These are phyloP conservation scores for Pleurotus cornucopiae DNA, from an alignment of 768 basidiomycete genomes.

Conservation along the genomic window DNA sequence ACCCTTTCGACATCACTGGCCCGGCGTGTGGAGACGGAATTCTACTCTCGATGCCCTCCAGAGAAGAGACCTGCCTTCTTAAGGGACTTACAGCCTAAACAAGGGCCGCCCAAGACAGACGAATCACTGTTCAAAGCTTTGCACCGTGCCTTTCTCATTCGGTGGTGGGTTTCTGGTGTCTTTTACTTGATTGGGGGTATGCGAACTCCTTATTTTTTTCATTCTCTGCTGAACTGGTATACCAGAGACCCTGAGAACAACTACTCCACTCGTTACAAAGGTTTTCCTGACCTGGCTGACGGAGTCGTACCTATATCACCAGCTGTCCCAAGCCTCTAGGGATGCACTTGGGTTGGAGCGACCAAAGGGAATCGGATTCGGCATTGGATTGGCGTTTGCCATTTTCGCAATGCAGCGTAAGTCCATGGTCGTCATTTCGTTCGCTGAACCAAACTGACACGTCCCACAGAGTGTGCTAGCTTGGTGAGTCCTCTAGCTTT, in stretches of 20 bases:
- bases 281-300: constrained; percentile 57
- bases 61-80: constrained; percentile 27
- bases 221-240: neutral
- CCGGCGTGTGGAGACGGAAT: constrained; percentile 33
- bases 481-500: constrained; percentile 26
- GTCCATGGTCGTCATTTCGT: constrained; percentile 6
- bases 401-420: constrained; percentile 60
- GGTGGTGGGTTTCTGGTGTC: constrained; percentile 42
- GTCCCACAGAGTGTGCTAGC: constrained; percentile 35
- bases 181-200: constrained; percentile 39
- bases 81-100: too few species aligned
- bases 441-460: neutral
- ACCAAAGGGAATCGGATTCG: constrained; percentile 53
- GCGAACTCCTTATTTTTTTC: constrained; percentile 4
- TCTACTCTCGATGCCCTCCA: constrained; percentile 40
- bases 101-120: constrained; percentile 19
- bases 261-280: constrained; percentile 55
- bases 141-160: constrained; percentile 37
- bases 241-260: constrained; percentile 44
- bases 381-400: constrained; percentile 55
- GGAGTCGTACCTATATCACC: constrained; percentile 39
- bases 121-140: constrained; percentile 48
- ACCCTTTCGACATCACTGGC: constrained; percentile 30
- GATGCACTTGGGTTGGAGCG: constrained; percentile 25
- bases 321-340: constrained; percentile 30